Conservation (phyloP, 1,284 basidiomycete species). For the Cutaneotrichosporon sp. region DNA sequence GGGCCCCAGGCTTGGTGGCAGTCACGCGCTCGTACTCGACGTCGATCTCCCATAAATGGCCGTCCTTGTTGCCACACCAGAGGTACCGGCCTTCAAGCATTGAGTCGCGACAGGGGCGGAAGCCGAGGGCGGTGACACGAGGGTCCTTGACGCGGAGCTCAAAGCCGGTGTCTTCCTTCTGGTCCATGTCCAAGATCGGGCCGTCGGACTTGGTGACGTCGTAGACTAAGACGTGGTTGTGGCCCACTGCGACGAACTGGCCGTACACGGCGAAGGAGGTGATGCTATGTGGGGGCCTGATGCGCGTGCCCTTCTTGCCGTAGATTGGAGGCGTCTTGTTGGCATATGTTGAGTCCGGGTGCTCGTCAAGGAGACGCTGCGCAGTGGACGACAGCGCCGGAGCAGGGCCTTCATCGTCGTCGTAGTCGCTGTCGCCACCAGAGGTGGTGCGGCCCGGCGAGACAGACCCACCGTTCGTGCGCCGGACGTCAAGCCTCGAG, state of each 20-base stretch:
- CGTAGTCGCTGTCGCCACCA: slow-evolving; percentile 25
- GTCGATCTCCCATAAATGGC: slow-evolving; percentile 79
- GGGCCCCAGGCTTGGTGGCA: slow-evolving; percentile 63
- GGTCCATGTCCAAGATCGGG: slow-evolving; percentile 61
- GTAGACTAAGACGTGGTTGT: slow-evolving; percentile 65
- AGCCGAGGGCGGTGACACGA: slow-evolving; percentile 73
- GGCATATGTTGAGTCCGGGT: slow-evolving; percentile 78
- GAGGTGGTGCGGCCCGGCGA: slow-evolving; percentile 1
- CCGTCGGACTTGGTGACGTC: slow-evolving; percentile 47
- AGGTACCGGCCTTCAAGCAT: slow-evolving; percentile 59
- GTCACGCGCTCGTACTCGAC: slow-evolving; percentile 59
- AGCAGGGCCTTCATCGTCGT: slow-evolving; percentile 34
- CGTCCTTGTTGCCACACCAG: slow-evolving; percentile 88
- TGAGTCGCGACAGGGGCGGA: slow-evolving; percentile 61
- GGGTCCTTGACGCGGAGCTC: slow-evolving; percentile 64
- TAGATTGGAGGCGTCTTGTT: slow-evolving; percentile 72
- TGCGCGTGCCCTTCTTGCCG: slow-evolving; percentile 42
- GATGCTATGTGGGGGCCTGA: slow-evolving; percentile 52
- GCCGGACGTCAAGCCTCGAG: neutral
- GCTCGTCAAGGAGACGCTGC: slow-evolving; percentile 59
- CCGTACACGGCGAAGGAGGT: slow-evolving; percentile 64
- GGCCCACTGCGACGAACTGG: slow-evolving; percentile 63
- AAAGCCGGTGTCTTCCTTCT: slow-evolving; percentile 60
- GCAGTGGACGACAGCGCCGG: slow-evolving; percentile 28
- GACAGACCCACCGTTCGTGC: neutral